Percentiles rank a stretch among this genome's conserved stretches.
phyloP scores from a whole-genome alignment of 371 early-diverging fungal species.

The Zancudomyces culisetae region DNA sequence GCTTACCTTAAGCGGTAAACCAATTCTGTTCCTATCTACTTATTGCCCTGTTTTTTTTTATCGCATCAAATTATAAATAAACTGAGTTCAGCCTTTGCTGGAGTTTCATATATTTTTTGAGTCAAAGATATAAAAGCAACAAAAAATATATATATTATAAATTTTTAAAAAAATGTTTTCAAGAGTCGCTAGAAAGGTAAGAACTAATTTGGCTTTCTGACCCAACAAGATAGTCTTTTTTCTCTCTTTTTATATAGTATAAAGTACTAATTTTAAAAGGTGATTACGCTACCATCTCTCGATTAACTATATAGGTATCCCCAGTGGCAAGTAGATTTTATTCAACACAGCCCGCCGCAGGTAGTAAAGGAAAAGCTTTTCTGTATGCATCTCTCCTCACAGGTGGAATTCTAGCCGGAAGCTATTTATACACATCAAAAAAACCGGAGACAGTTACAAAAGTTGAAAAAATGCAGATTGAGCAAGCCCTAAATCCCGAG shows the following conservation, averaged over 20 bases:
- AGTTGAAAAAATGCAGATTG: background rate
- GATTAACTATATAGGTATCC: background rate
- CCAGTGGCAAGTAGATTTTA: background rate
- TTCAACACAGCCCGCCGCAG: background rate
- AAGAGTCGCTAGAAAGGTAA: background rate
- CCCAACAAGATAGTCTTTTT: background rate
- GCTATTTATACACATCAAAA: background rate
- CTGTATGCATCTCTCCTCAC: background rate
- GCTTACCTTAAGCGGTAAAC: no score
- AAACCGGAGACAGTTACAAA: background rate
- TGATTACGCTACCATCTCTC: background rate
- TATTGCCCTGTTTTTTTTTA: no score
- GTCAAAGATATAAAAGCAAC: no score
- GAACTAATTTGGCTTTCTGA: background rate
- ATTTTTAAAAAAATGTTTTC: background rate
- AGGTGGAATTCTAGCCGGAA: background rate
- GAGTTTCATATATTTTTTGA: no score
- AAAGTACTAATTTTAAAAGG: background rate
- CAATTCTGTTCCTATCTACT: no score
- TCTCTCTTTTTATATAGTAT: background rate
- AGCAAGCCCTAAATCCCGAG: conserved; percentile 33
- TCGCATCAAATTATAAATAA: no score
- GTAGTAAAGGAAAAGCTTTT: background rate
- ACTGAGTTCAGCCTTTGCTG: no score
- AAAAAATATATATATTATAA: no score